Base-by-base conservation (phyloP, 495 filamentous ascomycete species). In the Hyaloscypha hepaticicola region DNA sequence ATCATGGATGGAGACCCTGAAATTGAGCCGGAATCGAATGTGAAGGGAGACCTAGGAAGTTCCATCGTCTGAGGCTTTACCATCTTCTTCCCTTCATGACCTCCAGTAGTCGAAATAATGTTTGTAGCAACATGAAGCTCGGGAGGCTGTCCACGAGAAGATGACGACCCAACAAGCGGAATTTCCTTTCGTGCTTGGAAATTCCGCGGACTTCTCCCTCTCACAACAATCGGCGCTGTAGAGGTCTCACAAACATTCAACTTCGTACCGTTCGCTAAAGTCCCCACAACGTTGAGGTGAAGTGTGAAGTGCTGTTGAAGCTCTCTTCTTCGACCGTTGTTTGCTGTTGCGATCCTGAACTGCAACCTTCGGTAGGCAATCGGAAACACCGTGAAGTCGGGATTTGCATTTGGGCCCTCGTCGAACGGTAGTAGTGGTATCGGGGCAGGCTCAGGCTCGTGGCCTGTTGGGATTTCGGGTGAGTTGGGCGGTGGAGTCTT, bases 351-450 rank as follows among this genome's bases (percentile, higher is more conserved):
- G 70, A 96, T 93, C 58, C 93, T 84, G 69, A 97, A 97, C 70
- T 97, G 93, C 64, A 97, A 76, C 25, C 93, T 83, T 69, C 93
- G 90, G 90, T 92, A 97, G 8, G 90, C 88, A 62, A 96, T 90
- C 25, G 92, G 92, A 69, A 93, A 93, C 31, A 88, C 92, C n/a
- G 88, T 90, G 65, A 89, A 93, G 41, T 90, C 83, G 72, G 88
- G 78, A 75, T 92, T 79, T 75, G 76, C 21, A 53, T 83, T 80
- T 8, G 55, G 57, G 19, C 63, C 63, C 52, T 76, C 71, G 67
- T 91, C 82, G 78, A 92, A 88, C 3, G 82, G 80, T 66, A 95
- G 89, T 55, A 97, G 74, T 0, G 90, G 90, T 63, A 96, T 88
- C 21, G 89, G 80, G 21, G 81, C 75, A 11, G 83, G 83, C 64